A percentile compares a stretch with the other conserved stretches of the same genome.
Conservation (phyloP, 139 green algal species). For the Chlorella sp. region DNA sequence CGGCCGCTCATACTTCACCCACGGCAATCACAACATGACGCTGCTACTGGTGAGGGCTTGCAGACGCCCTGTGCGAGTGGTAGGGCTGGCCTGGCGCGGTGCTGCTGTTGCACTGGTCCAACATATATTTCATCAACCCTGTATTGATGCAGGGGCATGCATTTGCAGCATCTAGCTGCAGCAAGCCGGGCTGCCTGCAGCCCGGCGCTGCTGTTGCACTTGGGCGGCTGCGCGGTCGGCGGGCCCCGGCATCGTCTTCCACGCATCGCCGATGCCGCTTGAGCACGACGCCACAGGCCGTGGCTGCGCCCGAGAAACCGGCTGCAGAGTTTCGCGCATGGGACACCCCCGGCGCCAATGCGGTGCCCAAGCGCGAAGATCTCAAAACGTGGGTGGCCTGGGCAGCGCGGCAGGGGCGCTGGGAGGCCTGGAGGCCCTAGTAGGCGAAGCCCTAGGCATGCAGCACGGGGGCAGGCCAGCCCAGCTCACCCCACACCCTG, state of each 20-base stretch:
- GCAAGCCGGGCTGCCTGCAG: not conserved
- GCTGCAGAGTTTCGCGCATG: constrained; percentile 40
- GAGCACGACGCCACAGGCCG: not conserved
- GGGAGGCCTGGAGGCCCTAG: not conserved
- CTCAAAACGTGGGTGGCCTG: constrained; percentile 67
- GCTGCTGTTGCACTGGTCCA: too few relatives aligned
- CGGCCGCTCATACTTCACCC: too few relatives aligned
- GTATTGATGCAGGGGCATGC: not conserved
- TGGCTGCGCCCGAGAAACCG: constrained; percentile 46
- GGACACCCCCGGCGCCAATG: constrained; percentile 24
- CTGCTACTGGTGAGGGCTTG: too few relatives aligned
- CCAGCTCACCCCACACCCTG: not conserved
- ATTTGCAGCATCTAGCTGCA: not conserved
- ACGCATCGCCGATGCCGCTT: too few relatives aligned
- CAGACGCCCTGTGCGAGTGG: too few relatives aligned
- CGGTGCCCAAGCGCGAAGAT: constrained; percentile 68
- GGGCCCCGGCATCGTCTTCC: too few relatives aligned
- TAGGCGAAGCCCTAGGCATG: not conserved
- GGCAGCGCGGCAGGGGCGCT: too few relatives aligned
- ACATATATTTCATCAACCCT: too few relatives aligned
- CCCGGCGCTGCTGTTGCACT: too few relatives aligned
- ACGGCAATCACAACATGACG: too few relatives aligned
- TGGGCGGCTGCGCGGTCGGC: too few relatives aligned
- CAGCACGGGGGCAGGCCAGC: not conserved
- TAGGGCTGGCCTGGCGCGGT: too few relatives aligned